Percentiles rank a stretch among this genome's conserved stretches.
These are phyloP conservation scores for Colletotrichum spinosum DNA, from an alignment of 2,329 filamentous ascomycete genomes.

Conservation along the genomic window DNA sequence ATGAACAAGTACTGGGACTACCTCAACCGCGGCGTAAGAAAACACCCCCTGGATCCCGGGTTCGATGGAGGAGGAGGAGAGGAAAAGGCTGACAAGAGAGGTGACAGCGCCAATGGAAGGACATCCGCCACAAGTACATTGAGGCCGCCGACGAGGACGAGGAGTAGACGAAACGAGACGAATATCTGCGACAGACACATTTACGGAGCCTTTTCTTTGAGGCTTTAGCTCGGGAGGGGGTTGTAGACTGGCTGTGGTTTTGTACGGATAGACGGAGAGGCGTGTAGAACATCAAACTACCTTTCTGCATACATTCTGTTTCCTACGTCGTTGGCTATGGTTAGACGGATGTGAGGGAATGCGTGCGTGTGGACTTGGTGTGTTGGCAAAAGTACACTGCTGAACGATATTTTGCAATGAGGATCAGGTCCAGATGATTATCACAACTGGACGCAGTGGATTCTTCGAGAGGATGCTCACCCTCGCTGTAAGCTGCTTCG, in stretches of 20 bases:
- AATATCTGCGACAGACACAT: slow-evolving; percentile 5
- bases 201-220: slow-evolving; percentile 1
- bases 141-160: slow-evolving; percentile 73
- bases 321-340: not conserved
- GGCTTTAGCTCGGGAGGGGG: slow-evolving; percentile 13
- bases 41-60: not conserved
- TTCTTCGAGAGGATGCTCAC: too few species aligned
- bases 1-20: slow-evolving; percentile 92
- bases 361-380: too few species aligned
- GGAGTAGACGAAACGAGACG: slow-evolving; percentile 55
- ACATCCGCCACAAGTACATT: slow-evolving; percentile 93
- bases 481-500: too few species aligned
- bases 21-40: slow-evolving; percentile 90
- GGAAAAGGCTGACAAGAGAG: slow-evolving; percentile 45
- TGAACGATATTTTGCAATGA: too few species aligned
- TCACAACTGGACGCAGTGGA: too few species aligned
- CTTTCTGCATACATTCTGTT: slow-evolving; percentile 35
- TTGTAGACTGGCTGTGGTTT: slow-evolving; percentile 4
- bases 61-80: not conserved
- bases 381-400: too few species aligned
- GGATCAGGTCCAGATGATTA: too few species aligned
- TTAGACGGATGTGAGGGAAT: too few species aligned
- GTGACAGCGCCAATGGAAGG: slow-evolving; percentile 97
- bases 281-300: slow-evolving; percentile 38
- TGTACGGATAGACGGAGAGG: slow-evolving; percentile 39